A percentile compares a stretch with the other conserved stretches of the same genome.
Evolutionary conservation across 352 stramenopile genomes (phyloP).

Genomic region (Pythium grandisporangium): DNA sequence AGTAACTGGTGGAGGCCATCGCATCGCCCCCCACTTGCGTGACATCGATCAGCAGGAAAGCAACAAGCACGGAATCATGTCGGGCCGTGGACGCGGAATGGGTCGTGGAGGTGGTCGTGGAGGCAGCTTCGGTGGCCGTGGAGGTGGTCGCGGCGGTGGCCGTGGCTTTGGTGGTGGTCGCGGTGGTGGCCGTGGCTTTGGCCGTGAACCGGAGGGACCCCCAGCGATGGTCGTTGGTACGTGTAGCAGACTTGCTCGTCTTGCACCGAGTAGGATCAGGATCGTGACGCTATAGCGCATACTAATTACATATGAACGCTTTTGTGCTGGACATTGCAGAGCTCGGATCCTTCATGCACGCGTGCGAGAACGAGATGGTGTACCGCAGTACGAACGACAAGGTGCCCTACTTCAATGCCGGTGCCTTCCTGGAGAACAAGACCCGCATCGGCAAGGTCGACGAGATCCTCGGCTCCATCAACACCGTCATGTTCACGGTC

Average conservation of each 20-base stretch:
- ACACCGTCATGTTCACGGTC: conserved; percentile 95
- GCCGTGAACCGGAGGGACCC: conserved; percentile 58
- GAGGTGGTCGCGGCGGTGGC: conserved; percentile 29
- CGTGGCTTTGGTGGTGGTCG: conserved; percentile 25
- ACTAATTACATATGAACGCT: background rate
- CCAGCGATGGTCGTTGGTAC: conserved; percentile 62
- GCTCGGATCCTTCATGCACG: conserved; percentile 93
- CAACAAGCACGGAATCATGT: too few relatives aligned
- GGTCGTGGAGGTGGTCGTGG: conserved; percentile 9
- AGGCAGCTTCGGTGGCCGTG: conserved; percentile 19
- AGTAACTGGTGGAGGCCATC: conserved; percentile 9
- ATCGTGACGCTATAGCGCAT: background rate
- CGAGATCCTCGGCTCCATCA: conserved; percentile 97
- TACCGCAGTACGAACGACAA: conserved; percentile 95
- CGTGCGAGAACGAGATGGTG: conserved; percentile 97
- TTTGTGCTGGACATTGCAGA: conserved; percentile 43
- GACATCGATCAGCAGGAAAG: too few relatives aligned
- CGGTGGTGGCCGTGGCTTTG: conserved; percentile 32
- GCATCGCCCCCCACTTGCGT: too few relatives aligned
- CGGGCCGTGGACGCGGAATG: conserved; percentile 25
- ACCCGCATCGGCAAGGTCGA: conserved; percentile 98
- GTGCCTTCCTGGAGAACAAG: conserved; percentile 98
- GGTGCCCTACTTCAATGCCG: conserved; percentile 99
- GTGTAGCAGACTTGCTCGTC: conserved; percentile 9
- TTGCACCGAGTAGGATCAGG: background rate